Evolutionary conservation across 2,329 filamentous ascomycete species (phyloP), one percentile per base, ranked within the genome.

Genomic region (Epichloe glyceriae): DNA sequence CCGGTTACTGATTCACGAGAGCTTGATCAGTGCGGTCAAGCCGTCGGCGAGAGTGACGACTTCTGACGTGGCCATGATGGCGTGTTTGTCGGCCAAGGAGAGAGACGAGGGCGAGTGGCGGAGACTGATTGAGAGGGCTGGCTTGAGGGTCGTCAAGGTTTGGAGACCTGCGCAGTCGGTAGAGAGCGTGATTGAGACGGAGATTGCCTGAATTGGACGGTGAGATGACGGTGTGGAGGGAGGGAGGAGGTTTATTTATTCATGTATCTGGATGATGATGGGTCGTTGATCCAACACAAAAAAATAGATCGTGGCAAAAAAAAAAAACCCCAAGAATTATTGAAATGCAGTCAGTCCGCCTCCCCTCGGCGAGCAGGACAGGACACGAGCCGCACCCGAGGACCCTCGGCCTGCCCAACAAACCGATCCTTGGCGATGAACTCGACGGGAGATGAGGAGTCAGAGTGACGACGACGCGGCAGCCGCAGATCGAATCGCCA

Each of bases 51-150:
- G 59, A 8, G 63, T 64, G 3, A 65, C 65, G 2, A 58, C 58
- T 0, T 62, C 64, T 20, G 67, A 70, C 50, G 53, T 68, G 2
- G 59, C 61, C 11, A 65, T 69, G 64, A 61, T 69, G 60, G 58
- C 58, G 3, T 60, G 56, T 17, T 39, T 65, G 20, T 55, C 62
- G 2, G 56, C 62, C 0, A 60, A 62, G 11, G 65, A 69, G 53
- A 59, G 66, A 37, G 61, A 60, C 0, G 64, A 65, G 43, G 45
- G 37, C 0, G 62, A 69, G 26, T 68, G 64, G 63, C 37, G 55
- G 2, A 50, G 51, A 2, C 52, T 67, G 14, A 30, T 66, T 35
- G 49, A 53, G 17, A 52, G 51, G 6, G 61, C 54, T 6, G 62
- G 63, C 0, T 15, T 66, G n/a, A 50, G 43, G 15, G 46, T 67